Base-by-base conservation (phyloP, 805 yeast species). In the Wickerhamiella australiensis region DNA sequence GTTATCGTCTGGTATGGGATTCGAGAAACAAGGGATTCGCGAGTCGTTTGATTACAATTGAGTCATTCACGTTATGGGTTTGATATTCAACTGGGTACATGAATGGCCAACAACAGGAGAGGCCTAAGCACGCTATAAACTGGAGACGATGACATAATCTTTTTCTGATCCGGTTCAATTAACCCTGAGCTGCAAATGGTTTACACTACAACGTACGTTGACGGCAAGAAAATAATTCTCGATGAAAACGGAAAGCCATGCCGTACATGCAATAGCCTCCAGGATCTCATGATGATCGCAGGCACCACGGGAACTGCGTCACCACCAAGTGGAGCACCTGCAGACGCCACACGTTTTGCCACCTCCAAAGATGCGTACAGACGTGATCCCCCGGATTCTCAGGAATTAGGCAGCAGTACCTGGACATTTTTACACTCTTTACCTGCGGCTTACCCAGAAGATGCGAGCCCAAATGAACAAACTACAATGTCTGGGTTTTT, bases 221-320 rank as follows among this genome's bases (percentile, higher is more conserved):
- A 61, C 20, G 94, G 94, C 0, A 70, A 81, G 43, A 77, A 76
- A 56, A 80, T 86, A 52, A 65, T 85, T 20, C 78, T 84, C 51
- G 96, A 85, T 60, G 80, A 85, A 61, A 82, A 90, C 65, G 97
- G 97, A 0, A 88, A 85, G 65, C 96, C 96, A 52, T 90, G 98
- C 61, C 90, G 96, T 47, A 69, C 95, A 2, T 90, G 98, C 63
- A 88, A 88, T 65, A 66, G 87, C 0, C 66, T 90, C 33, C 64
- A 78, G 38, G 96, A 90, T 61, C 90, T 90, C 65, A 80, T 44
- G 52, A 15, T 18, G 23, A 18, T 42, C 20, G 41, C 38, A 1
- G 48, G 48, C 2, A 29, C 44, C 21, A 17, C 37, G 9, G 38
- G 38, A 4, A 15, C 18, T 33, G 38, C 38, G 20, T 15, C 38